These are phyloP conservation scores for Diplocarpon rosae DNA, from an alignment of 2,329 filamentous ascomycete genomes.

Conservation along the genomic window DNA sequence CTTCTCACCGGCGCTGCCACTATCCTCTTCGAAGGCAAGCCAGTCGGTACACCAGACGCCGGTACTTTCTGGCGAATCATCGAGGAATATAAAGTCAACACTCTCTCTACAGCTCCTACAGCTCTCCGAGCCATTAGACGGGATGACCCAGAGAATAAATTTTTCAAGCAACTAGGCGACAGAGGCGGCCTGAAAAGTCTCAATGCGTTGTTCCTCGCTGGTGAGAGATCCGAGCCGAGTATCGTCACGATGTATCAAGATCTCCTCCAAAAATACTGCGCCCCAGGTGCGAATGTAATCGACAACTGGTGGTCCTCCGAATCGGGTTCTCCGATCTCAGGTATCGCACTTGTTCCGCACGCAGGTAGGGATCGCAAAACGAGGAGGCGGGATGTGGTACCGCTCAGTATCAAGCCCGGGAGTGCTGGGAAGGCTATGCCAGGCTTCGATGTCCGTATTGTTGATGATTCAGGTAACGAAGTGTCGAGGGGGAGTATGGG, in stretches of 20 bases:
- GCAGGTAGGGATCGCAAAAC: constrained; percentile 43
- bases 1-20: constrained; percentile 77
- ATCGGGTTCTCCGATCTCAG: constrained; percentile 57
- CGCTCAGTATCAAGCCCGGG: constrained; percentile 62
- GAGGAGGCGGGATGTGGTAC: constrained; percentile 28
- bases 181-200: constrained; percentile 62
- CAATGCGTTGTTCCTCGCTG: constrained; percentile 71
- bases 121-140: constrained; percentile 79
- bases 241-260: constrained; percentile 74
- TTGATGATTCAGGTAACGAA: constrained; percentile 69
- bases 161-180: constrained; percentile 51
- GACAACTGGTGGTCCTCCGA: constrained; percentile 71
- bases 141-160: constrained; percentile 66
- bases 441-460: constrained; percentile 76
- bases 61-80: constrained; percentile 82
- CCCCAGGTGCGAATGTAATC: constrained; percentile 49
- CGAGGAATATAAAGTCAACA: constrained; percentile 75
- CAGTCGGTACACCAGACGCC: constrained; percentile 77
- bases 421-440: constrained; percentile 87
- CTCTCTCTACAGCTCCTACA: constrained; percentile 76
- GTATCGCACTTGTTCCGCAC: constrained; percentile 51
- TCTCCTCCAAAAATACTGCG: constrained; percentile 56
- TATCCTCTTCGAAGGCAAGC: constrained; percentile 88
- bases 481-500: constrained; percentile 68
- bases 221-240: constrained; percentile 79